Evolutionary conservation across 768 basidiomycete species (phyloP), one percentile per base, ranked within the genome.

Genomic region (Lepiota brunneoincarnata): DNA sequence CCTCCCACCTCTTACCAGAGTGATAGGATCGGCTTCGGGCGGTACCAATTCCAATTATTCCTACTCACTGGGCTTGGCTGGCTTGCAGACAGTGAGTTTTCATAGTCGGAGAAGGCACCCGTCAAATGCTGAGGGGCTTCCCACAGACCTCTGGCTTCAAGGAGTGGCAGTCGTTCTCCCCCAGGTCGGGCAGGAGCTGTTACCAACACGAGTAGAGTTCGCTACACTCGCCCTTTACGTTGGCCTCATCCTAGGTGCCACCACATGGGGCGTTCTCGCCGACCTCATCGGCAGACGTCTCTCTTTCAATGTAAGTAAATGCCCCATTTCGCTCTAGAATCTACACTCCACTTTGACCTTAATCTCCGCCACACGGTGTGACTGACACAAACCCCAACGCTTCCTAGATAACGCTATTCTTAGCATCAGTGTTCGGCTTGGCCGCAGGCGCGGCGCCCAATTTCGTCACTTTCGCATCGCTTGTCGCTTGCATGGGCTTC

Each of bases 371-470:
- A 45, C 24, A 14, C 49, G 38, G 23, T 21, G 40, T 17, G 12
- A 24, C 45, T 54, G 26, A 54, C 45, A 37, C 35, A 26, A 20
- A 14, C 20, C 20, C 35, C 11, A 10, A 34, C 17, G 21, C 42
- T 23, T 87, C 86, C 66, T 87, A 89, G 62, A 58, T 84, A n/a
- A 91, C 88, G 0, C 69, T 90, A 6, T 73, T 87, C 44, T 79
- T 90, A 56, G 78, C 83, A 0, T 83, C 81, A 0, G 72, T 86
- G 3, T 90, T 91, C 55, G 84, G 84, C 1, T 68, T 81, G 15
- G 75, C 83, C 1, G 81, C 83, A 37, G 87, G 85, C 12, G 84
- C 76, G 1, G 78, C 85, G 0, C 75, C 79, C 0, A 79, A 81
- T 61, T 79, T 69, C 48, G 56, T 78, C 24, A 67, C 83, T 0